Evolutionary conservation across 768 basidiomycete genomes (phyloP).

Genomic region (Termitomyces heimii): DNA sequence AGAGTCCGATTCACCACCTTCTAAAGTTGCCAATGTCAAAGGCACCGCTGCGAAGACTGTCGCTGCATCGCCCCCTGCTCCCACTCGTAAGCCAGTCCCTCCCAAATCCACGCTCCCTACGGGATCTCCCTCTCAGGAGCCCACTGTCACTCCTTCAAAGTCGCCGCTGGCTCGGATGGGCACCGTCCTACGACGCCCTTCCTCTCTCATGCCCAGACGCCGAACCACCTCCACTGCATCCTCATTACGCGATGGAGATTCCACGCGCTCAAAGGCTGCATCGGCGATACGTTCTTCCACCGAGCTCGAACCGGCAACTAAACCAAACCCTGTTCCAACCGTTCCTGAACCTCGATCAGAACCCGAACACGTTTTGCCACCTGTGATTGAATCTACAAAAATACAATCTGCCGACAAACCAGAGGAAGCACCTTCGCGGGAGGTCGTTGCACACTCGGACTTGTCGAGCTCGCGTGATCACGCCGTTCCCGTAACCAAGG

Average conservation of each 20-base stretch:
- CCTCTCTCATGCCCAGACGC: slow-evolving; percentile 8
- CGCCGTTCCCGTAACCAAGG: background rate
- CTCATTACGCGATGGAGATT: background rate
- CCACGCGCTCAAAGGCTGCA: slow-evolving; percentile 2
- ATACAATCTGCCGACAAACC: background rate
- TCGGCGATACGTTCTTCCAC: background rate
- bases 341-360: background rate
- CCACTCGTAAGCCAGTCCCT: background rate
- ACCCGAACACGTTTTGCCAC: background rate
- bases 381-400: background rate
- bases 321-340: background rate
- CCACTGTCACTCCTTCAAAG: slow-evolving; percentile 7
- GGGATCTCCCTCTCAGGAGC: slow-evolving; percentile 3
- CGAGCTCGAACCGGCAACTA: background rate
- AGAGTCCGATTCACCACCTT: slow-evolving; percentile 1
- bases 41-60: background rate
- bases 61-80: background rate
- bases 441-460: background rate
- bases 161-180: slow-evolving; percentile 4
- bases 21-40: background rate
- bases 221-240: slow-evolving; percentile 6
- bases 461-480: background rate
- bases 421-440: background rate
- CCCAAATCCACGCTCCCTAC: slow-evolving; percentile 1
- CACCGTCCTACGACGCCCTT: slow-evolving; percentile 2